phyloP scores from a whole-genome alignment of 176 grass and related monocot genomes.

The Carex pumila region DNA sequence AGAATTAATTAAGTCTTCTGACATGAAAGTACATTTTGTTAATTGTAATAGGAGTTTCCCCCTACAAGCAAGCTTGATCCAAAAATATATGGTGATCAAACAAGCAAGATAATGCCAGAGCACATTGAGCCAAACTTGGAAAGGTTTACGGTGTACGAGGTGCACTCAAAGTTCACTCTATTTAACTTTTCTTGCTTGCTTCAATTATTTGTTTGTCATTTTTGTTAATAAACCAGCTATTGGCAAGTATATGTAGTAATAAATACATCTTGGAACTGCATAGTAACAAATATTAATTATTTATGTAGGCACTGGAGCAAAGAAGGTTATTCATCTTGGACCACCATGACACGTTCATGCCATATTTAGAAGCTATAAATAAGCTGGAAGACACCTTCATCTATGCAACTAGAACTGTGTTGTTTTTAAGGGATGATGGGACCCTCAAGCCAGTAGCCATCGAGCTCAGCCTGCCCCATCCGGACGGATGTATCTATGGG shows the following conservation, averaged over 20 bases:
- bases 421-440: constrained; percentile 29
- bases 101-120: neutral
- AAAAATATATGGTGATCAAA: constrained; percentile 17
- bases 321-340: constrained; percentile 38
- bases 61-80: constrained; percentile 54
- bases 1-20: too few species aligned
- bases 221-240: too few species aligned
- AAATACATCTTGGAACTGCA: too few species aligned
- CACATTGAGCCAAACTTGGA: neutral
- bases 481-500: constrained; percentile 9
- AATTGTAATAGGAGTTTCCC: constrained; percentile 52
- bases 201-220: too few species aligned
- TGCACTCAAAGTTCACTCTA: neutral
- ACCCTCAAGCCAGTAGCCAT: constrained; percentile 32
- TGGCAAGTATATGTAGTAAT: too few species aligned
- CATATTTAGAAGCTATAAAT: constrained; percentile 28
- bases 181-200: too few species aligned
- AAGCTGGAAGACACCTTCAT: constrained; percentile 7
- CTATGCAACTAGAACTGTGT: constrained; percentile 27
- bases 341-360: constrained; percentile 32
- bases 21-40: neutral
- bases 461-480: constrained; percentile 29
- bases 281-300: too few species aligned
- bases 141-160: neutral
- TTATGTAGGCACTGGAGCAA: constrained; percentile 14